phyloP scores from a whole-genome alignment of 495 filamentous ascomycete genomes.

The Neurospora sp. region DNA sequence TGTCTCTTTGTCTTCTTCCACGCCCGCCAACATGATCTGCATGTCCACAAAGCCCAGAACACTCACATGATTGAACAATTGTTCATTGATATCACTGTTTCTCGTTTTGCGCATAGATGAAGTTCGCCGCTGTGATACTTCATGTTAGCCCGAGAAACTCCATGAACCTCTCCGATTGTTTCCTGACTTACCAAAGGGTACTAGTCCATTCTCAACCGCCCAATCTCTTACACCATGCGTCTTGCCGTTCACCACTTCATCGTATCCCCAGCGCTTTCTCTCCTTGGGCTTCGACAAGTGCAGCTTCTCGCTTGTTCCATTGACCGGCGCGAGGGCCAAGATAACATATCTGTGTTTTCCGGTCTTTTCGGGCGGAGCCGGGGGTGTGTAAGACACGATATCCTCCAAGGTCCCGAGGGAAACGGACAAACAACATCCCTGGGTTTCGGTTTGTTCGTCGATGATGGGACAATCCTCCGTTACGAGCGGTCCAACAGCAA shows the following conservation, averaged over 20 bases:
- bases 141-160: background rate
- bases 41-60: background rate
- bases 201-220: conserved; percentile 50
- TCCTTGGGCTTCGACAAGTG: conserved; percentile 44
- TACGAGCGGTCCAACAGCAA: conserved; percentile 31
- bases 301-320: conserved; percentile 26
- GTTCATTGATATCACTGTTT: conserved; percentile 37
- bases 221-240: conserved; percentile 51
- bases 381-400: conserved; percentile 48
- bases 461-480: background rate
- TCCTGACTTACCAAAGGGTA: conserved; percentile 45
- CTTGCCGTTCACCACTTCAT: conserved; percentile 25
- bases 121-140: conserved; percentile 45
- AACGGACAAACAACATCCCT: background rate
- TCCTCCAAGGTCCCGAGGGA: conserved; percentile 25
- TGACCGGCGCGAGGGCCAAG: conserved; percentile 39
- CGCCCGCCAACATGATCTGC: background rate
- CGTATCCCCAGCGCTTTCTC: conserved; percentile 52
- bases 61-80: background rate
- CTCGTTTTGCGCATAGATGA: conserved; percentile 52
- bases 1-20: background rate
- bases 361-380: conserved; percentile 53
- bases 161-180: background rate
- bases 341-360: conserved; percentile 64
- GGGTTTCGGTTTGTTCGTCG: background rate